Conservation (phyloP, 2,329 filamentous ascomycete genomes). For the Fusarium metavorans region DNA sequence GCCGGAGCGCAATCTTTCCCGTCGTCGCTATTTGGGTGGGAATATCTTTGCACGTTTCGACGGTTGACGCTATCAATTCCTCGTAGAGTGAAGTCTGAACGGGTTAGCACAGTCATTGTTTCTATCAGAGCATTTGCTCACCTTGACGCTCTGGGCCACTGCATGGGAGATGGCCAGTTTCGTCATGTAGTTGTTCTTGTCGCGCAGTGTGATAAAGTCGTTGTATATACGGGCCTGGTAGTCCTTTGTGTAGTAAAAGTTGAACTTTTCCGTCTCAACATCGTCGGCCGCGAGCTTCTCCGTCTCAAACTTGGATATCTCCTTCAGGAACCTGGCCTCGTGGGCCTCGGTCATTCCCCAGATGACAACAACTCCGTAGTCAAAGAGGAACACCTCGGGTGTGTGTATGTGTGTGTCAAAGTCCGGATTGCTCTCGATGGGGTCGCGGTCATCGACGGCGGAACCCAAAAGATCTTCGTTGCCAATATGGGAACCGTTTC, state of each 20-base stretch:
- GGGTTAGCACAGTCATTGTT: slow-evolving; percentile 25
- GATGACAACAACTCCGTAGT: slow-evolving; percentile 97
- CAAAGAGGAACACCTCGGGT: slow-evolving; percentile 94
- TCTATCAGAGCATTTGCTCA: slow-evolving; percentile 45
- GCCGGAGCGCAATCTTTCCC: slow-evolving; percentile 88
- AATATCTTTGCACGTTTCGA: slow-evolving; percentile 92
- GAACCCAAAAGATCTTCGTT: slow-evolving; percentile 52
- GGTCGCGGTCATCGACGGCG: slow-evolving; percentile 50
- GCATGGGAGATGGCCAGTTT: slow-evolving; percentile 97
- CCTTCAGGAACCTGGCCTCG: slow-evolving; percentile 91
- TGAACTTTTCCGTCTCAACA: slow-evolving; percentile 96
- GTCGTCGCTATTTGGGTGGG: slow-evolving; percentile 93
- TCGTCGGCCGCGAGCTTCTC: slow-evolving; percentile 91
- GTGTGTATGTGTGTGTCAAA: slow-evolving; percentile 92
- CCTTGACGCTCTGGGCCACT: slow-evolving; percentile 94
- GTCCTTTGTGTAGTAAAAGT: slow-evolving; percentile 98
- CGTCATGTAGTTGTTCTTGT: slow-evolving; percentile 98
- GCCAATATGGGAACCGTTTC: slow-evolving; percentile 42
- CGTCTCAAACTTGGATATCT: slow-evolving; percentile 92
- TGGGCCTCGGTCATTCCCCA: slow-evolving; percentile 97
- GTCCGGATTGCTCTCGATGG: slow-evolving; percentile 68
- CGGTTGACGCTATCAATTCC: slow-evolving; percentile 92
- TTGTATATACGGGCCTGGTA: slow-evolving; percentile 99
- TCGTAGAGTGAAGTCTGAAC: slow-evolving; percentile 92
- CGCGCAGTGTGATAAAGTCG: slow-evolving; percentile 94